Evolutionary conservation across 2,329 filamentous ascomycete genomes (phyloP), one percentile per base, ranked within the genome.

Genomic region (Colletotrichum orbiculare): DNA sequence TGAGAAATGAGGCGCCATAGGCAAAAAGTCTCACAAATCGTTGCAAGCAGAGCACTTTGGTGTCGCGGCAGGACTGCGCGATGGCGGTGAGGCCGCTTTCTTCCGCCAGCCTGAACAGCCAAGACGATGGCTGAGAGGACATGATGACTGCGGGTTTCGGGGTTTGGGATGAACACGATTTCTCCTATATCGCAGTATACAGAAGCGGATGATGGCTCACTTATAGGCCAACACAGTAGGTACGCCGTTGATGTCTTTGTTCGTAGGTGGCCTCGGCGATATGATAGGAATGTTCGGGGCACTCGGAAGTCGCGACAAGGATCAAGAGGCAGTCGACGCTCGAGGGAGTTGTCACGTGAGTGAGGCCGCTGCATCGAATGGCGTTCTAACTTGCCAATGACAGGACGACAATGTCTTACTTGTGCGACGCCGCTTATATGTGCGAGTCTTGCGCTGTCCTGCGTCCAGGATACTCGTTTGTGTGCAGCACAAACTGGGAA

Each of bases 11-110:
- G 6, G 79, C 78, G 56, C 88, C 88, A 70, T 90, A 91, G 6
- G 87, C 89, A 66, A 88, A 86, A 54, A 90, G 82, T 3, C 89
- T 85, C 6, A 89, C 79, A 72, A 88, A 87, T 35, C 88, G 85
- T 69, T 87, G 85, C 6, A 82, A 66, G 66, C 84, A 86, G 17
- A 90, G 82, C 2, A 90, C 75, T 69, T 88, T 87, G 66, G 83
- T 79, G 71, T 89, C 86, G 50, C 71, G 72, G 6, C 76, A 68
- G 1, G 83, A 81, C 34, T 68, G 57, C 68, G 76, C 72, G 35
- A 86, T 72, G 7, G 82, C 77, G 12, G 75, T 67, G 15, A 86
- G 70, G 54, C 83, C 83, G n/a, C 82, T 69, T 70, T 85, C 83
- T 12, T 75, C 73, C 15, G 46, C 58, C 13, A 67, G 57, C 34